Conservation (phyloP, 2,329 filamentous ascomycete genomes). For the Colletotrichum sp. region DNA sequence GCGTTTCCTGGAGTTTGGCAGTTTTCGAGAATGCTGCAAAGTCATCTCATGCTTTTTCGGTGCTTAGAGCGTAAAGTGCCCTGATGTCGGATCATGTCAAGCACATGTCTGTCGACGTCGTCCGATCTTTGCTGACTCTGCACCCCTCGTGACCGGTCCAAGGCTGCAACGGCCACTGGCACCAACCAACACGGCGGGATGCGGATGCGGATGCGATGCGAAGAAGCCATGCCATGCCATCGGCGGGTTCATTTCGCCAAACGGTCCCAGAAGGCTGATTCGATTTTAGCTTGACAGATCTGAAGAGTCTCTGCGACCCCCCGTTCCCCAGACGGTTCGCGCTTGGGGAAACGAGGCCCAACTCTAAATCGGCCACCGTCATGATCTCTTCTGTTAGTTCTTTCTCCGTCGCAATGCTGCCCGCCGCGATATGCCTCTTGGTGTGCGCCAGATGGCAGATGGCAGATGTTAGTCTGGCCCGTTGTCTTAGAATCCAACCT, state of each 20-base stretch:
- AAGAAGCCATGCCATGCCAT: background rate
- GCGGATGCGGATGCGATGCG: background rate
- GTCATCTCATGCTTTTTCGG: background rate
- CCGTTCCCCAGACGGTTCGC: constrained; percentile 3
- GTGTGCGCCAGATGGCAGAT: background rate
- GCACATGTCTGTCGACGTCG: constrained; percentile 11
- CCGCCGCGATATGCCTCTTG: background rate
- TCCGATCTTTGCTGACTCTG: constrained; percentile 1
- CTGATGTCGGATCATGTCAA: constrained; percentile 6
- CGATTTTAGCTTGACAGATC: background rate
- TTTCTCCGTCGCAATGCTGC: background rate
- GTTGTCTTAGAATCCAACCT: background rate
- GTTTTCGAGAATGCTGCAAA: background rate
- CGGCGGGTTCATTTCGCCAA: background rate
- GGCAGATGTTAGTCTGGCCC: background rate
- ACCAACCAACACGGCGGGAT: background rate
- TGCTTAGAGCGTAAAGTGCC: background rate
- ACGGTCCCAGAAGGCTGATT: constrained; percentile 2
- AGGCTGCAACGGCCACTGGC: background rate
- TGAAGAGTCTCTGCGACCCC: background rate
- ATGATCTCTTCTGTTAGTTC: background rate
- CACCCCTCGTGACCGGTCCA: constrained; percentile 12
- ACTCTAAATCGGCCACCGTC: constrained; percentile 5
- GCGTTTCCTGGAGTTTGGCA: background rate
- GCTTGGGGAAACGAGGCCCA: constrained; percentile 6